Evolutionary conservation across 768 basidiomycete species (phyloP).

Genomic region (Mrakia gelida): DNA sequence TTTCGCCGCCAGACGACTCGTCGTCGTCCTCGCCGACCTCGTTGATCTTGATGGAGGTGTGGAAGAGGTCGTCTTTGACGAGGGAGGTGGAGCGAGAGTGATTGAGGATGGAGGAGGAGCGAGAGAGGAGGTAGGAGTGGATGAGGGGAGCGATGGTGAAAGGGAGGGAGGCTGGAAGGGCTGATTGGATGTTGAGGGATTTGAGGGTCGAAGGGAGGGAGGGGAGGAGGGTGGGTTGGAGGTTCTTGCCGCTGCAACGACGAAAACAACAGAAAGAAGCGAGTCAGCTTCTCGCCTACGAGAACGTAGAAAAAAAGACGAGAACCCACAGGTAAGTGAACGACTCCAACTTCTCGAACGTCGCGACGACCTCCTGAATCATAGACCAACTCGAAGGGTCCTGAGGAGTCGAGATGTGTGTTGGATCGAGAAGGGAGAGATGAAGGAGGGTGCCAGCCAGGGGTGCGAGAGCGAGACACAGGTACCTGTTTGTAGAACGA

Average conservation of each 20-base stretch:
- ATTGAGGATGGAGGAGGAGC: background rate
- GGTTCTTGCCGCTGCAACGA: constrained; percentile 7
- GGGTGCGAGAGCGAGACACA: background rate
- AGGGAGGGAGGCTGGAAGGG: background rate
- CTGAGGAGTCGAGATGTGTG: background rate
- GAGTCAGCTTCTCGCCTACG: too few species aligned
- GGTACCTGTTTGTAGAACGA: background rate
- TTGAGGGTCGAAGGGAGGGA: background rate
- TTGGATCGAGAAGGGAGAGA: background rate
- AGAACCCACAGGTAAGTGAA: constrained; percentile 8
- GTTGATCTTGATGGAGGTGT: background rate
- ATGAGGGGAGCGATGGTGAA: background rate
- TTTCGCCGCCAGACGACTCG: background rate
- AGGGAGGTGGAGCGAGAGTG: background rate
- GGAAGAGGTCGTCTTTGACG: background rate
- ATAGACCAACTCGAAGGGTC: background rate
- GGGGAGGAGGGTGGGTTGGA: too few species aligned
- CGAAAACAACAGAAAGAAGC: too few species aligned
- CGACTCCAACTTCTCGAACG: background rate
- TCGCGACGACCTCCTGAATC: constrained; percentile 1
- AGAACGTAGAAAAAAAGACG: too few species aligned
- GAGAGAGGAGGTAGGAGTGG: background rate
- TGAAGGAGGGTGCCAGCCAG: background rate
- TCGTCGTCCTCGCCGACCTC: background rate
- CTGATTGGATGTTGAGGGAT: background rate